Evolutionary conservation across 2,329 filamentous ascomycete species (phyloP), one percentile per base, ranked within the genome.

Genomic region (Penicillium sp.): DNA sequence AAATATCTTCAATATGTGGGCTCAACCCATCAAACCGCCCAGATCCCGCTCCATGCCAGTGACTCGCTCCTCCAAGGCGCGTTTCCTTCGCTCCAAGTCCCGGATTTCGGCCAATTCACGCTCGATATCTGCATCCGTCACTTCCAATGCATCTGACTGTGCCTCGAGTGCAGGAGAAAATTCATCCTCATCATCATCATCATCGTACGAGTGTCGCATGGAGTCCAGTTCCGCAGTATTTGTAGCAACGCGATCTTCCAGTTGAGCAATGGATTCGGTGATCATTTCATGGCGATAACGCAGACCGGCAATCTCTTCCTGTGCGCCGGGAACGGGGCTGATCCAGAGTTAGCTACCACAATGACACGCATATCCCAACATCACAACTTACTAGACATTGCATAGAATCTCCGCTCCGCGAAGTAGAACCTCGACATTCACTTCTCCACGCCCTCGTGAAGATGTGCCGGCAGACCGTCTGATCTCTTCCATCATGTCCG

Each of bases 341-440:
- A 1, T 8, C 6, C n/a, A 46, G 23, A n/a, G 5, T 35, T 44
- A 42, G 56, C 20, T 23, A 23, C 20, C 59, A 52, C 64, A 53
- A 45, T 18, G 20, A 13, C 38, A 31, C 47, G 29, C 13, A 32
- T 9, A 5, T 28, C 46, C 10, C 32, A 41, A 20, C 37, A 5
- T n/a, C n/a, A 39, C 41, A 8, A 72, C 79, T 53, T 69, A 83
- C 80, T 96, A 97, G 25, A 96, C 91, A 39, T 81, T 81, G 60
- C 90, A 91, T 27, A 97, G 79, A 75, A 90, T 95, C 75, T 96
- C 90, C 0, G 91, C 92, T 0, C 92, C 91, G 46, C 81, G 79
- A 20, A 98, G 78, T 27, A 98, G 73, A 1, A 95, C 79, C 62
- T 95, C 88, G 3, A 97, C 84, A 68, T 97, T 89, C 2, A 96